A percentile compares a stretch with the other conserved stretches of the same genome.
Evolutionary conservation across 148 eudicot species (phyloP).

Genomic region (Tetragonia tetragonoides): DNA sequence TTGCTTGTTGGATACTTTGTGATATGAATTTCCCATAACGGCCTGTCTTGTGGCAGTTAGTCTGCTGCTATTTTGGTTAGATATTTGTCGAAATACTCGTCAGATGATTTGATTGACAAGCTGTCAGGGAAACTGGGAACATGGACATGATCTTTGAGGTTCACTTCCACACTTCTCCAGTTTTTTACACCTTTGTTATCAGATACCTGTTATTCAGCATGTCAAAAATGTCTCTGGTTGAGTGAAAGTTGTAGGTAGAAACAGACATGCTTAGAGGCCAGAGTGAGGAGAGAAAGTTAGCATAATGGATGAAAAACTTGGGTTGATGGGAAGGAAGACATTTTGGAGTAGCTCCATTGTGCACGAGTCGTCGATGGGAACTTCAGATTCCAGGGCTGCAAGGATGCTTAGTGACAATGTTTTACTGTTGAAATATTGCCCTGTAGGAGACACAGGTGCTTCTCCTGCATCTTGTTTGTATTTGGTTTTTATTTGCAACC

Average conservation of each 20-base stretch:
- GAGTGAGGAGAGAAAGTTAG: conserved; percentile 23
- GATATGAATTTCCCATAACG: conserved; percentile 75
- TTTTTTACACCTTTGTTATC: conserved; percentile 54
- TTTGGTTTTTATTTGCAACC: conserved; percentile 22
- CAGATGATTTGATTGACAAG: conserved; percentile 39
- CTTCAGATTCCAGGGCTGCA: conserved; percentile 44
- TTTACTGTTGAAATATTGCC: conserved; percentile 71
- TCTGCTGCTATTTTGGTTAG: conserved; percentile 53
- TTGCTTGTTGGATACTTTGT: conserved; percentile 63
- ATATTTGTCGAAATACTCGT: conserved; percentile 47
- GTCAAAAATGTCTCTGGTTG: neutral
- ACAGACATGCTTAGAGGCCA: neutral
- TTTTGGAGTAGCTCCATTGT: conserved; percentile 35
- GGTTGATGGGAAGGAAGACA: conserved; percentile 61
- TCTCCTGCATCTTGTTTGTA: conserved; percentile 17
- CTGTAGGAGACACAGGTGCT: conserved; percentile 74
- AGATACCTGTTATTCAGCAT: conserved; percentile 37
- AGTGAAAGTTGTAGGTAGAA: neutral
- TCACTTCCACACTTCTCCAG: conserved; percentile 72
- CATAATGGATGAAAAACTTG: conserved; percentile 75
- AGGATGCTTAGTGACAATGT: conserved; percentile 51
- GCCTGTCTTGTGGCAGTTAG: conserved; percentile 53
- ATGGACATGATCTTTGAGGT: conserved; percentile 54
- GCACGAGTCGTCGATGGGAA: conserved; percentile 50
- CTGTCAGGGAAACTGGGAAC: conserved; percentile 46